Base-by-base conservation (phyloP, 1,284 basidiomycete genomes). In the Cutaneotrichosporon dermatis region DNA sequence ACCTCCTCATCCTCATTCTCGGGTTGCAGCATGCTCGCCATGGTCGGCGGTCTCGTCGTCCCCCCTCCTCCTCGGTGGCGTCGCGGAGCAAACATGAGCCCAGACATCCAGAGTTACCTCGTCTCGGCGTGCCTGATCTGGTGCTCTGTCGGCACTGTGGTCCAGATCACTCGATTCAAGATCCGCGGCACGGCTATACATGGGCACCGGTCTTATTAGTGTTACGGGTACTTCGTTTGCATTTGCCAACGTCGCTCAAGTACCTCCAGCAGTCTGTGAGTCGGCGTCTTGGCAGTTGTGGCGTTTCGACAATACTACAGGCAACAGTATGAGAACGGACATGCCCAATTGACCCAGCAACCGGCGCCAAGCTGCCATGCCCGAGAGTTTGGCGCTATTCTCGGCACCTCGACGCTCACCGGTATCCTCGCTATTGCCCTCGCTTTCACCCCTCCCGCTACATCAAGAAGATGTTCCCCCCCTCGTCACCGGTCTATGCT, bases 381-480 rank as follows among this genome's bases (percentile, higher is more conserved):
- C 69, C 68, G 48, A 60, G 69, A 69, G 51, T 72, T 67, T 44
- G 70, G 68, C 13, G 69, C 69, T 9, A 66, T 72, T 39, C 63
- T 72, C 50, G 69, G 69, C 39, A 70, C 70, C 1, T 59, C 64
- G 12, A 62, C 62, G 7, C 9, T 63, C 12, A 72, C 70, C 41
- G 69, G 69, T 41, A 34, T 68, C 49, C 67, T 66, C 52, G 68
- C 69, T 33, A 69, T 72, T 51, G 61, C 49, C 12, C 56, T 72
- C 16, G 57, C 69, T 3, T 72, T 72, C 39, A 60, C 69, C n/a
- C 70, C 70, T 9, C 70, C 70, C 57, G 60, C 39, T 50, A 58
- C 11, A 69, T 72, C 57, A 57, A 65, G 36, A 70, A 69, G 60
- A 55, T 65, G 40, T 72, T 72, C 65, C 69, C 70, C 70, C 69